Percentiles rank a stretch among this genome's conserved stretches.
These are phyloP conservation scores for Scedosporium minutisporum DNA, from an alignment of 2,329 filamentous ascomycete species.

Conservation along the genomic window DNA sequence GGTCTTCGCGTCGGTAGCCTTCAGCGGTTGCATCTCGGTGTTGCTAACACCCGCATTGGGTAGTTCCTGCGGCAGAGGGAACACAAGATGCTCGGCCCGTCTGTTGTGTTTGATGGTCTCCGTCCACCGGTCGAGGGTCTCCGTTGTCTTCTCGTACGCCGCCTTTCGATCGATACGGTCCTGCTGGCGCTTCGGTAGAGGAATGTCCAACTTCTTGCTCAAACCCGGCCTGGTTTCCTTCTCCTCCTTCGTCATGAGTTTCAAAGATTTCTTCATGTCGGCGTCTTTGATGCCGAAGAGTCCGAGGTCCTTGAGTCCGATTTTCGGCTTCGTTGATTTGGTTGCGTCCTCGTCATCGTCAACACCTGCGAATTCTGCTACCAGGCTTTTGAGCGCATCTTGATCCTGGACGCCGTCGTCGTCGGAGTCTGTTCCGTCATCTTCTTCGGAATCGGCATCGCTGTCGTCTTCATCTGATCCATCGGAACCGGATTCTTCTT, in stretches of 20 bases:
- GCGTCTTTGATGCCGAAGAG: constrained; percentile 64
- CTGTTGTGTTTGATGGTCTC: constrained; percentile 94
- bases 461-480: constrained; percentile 36
- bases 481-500: constrained; percentile 32
- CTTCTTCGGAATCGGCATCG: constrained; percentile 22
- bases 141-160: constrained; percentile 84
- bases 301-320: constrained; percentile 65
- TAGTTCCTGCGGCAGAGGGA: constrained; percentile 70
- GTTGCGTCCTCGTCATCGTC: constrained; percentile 38
- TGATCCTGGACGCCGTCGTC: constrained; percentile 39
- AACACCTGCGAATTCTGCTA: constrained; percentile 59
- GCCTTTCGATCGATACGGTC: constrained; percentile 71
- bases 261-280: constrained; percentile 67
- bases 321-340: constrained; percentile 41
- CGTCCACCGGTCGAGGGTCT: constrained; percentile 82
- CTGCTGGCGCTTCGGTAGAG: constrained; percentile 77
- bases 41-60: constrained; percentile 49
- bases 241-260: constrained; percentile 58
- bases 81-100: constrained; percentile 79
- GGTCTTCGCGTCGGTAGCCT: constrained; percentile 55
- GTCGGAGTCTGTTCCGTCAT: constrained; percentile 33
- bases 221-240: constrained; percentile 36
- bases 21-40: constrained; percentile 56
- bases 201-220: constrained; percentile 66
- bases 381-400: constrained; percentile 48